phyloP scores from a whole-genome alignment of 176 grass and related monocot genomes.

The Aegilops tauschii region DNA sequence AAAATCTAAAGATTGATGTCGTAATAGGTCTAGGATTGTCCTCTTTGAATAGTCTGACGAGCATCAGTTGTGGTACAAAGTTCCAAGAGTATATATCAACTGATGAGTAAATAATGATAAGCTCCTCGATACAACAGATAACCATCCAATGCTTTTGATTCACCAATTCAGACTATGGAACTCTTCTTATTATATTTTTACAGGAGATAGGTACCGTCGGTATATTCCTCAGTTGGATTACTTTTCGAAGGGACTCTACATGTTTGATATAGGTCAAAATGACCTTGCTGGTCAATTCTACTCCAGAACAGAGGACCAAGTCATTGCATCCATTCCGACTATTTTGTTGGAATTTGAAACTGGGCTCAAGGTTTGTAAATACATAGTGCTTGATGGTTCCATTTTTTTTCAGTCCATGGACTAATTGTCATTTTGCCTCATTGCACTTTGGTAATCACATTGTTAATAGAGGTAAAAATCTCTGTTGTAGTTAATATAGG shows the following conservation, averaged over 20 bases:
- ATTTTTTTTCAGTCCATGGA: background rate
- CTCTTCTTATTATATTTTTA: conserved; percentile 21
- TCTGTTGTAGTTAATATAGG: background rate
- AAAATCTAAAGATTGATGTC: background rate
- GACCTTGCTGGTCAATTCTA: conserved; percentile 93
- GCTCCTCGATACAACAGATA: background rate
- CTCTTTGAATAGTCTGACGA: background rate
- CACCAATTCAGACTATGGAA: background rate
- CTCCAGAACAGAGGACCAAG: conserved; percentile 84
- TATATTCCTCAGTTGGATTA: conserved; percentile 79
- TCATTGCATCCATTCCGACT: conserved; percentile 81
- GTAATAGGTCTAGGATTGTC: background rate
- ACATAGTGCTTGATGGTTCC: background rate
- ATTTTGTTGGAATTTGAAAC: conserved; percentile 86
- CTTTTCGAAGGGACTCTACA: conserved; percentile 82
- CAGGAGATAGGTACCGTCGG: conserved; percentile 60
- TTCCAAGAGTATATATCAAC: conserved; percentile 1
- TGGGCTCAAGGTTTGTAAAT: conserved; percentile 77
- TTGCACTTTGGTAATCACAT: background rate
- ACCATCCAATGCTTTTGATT: conserved; percentile 21
- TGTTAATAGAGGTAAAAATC: background rate
- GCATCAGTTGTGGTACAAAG: background rate
- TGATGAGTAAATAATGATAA: background rate
- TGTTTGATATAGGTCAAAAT: conserved; percentile 99
- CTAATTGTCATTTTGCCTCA: background rate